Conservation (phyloP, 768 basidiomycete species). For the Trametes meyenii region DNA sequence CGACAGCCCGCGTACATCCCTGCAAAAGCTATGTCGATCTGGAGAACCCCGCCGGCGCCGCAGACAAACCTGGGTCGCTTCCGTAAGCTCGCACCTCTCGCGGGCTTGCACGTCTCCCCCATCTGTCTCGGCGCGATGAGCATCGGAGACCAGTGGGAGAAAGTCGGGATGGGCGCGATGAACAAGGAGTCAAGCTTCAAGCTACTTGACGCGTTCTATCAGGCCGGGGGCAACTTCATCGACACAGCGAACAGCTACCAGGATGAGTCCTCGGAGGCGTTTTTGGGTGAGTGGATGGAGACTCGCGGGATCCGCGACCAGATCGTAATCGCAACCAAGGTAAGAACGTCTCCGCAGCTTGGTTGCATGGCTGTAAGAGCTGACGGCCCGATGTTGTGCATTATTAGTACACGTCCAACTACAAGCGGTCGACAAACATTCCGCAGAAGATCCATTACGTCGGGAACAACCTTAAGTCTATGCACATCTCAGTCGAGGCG, state of each 20-base stretch:
- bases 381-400: too few relatives aligned
- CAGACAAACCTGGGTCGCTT: slow-evolving; percentile 33
- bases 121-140: slow-evolving; percentile 49
- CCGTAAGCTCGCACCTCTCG: slow-evolving; percentile 39
- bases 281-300: slow-evolving; percentile 44
- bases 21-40: slow-evolving; percentile 26
- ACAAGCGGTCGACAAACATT: background rate
- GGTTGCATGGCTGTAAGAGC: too few relatives aligned
- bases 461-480: slow-evolving; percentile 41
- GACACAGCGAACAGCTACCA: slow-evolving; percentile 43
- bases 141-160: slow-evolving; percentile 44
- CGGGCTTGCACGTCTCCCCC: slow-evolving; percentile 48
- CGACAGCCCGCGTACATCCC: background rate
- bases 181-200: slow-evolving; percentile 42
- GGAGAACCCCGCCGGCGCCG: slow-evolving; percentile 5
- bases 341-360: too few relatives aligned
- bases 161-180: slow-evolving; percentile 39
- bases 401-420: slow-evolving; percentile 6
- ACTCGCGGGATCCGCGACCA: slow-evolving; percentile 35
- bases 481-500: slow-evolving; percentile 34
- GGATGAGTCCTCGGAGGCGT: slow-evolving; percentile 36
- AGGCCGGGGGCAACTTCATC: slow-evolving; percentile 48
- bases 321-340: slow-evolving; percentile 32
- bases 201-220: background rate
- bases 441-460: slow-evolving; percentile 40